Base-by-base conservation (phyloP, 805 yeast species). In the Vanderwaltozyma verrucispora region DNA sequence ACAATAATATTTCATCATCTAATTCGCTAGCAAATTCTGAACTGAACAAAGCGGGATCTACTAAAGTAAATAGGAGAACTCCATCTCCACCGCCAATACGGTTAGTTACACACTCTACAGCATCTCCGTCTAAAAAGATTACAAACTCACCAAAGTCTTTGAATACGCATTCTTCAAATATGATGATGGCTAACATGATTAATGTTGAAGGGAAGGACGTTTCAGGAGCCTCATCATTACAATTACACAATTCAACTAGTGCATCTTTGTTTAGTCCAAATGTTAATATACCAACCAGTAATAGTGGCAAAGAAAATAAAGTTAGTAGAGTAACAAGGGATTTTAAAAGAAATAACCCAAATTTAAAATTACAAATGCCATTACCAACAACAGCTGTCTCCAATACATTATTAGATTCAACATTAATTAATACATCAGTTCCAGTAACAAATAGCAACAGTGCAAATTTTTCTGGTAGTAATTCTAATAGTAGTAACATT, bases 331-430 rank as follows among this genome's bases (percentile, higher is more conserved):
- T 51, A 8, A 51, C 48, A 27, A 47, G 57, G 14, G 62, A 56
- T 35, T 58, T 57, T 32, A 63, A 63, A 32, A 61, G 71, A 29
- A 69, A 70, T 25, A 68, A 74, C 41, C 76, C 79, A 1, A 70
- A 77, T 26, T 58, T 79, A 31, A 74, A 75, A 42, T 66, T 81
- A 16, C 87, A 80, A 53, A 80, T 81, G 87, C 89, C 88, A 3
- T 69, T 75, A 3, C 88, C 89, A 1, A 69, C 77, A 0, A 52
- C 73, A 2, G 39, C 67, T n/a, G 54, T 43, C 14, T 43, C 58
- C 15, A 48, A 45, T 38, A 54, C 50, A 35, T 35, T 56, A 26
- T 44, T 56, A 13, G 61, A 54, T 17, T 47, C 30, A n/a, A 10
- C 36, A 10, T 5, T 28, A 2, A 10, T 28, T 6, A 23, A 20